Conservation (phyloP, 495 filamentous ascomycete species). For the Parathielavia appendiculata region DNA sequence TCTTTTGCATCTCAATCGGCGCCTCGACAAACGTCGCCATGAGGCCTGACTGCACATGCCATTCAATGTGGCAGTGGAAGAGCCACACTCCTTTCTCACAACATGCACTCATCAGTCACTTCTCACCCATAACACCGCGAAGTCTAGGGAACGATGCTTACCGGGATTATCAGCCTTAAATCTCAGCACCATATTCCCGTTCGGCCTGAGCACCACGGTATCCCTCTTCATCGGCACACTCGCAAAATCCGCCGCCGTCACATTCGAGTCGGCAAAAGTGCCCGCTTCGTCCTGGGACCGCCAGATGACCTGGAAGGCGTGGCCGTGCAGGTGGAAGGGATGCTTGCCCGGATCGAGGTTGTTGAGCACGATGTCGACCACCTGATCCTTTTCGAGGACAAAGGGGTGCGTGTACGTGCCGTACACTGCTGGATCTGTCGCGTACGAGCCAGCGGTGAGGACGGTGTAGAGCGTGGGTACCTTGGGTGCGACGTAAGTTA, state of each 20-base stretch:
- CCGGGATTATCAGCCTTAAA: conserved; percentile 66
- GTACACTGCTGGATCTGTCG: conserved; percentile 63
- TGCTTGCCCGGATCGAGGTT: conserved; percentile 69
- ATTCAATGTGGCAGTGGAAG: conserved; percentile 68
- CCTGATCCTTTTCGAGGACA: conserved; percentile 59
- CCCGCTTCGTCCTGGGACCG: conserved; percentile 43
- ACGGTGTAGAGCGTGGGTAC: conserved; percentile 78
- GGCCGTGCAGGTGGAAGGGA: conserved; percentile 87
- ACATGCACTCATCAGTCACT: no score
- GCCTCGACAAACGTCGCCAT: conserved; percentile 64
- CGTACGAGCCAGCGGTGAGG: conserved; percentile 56
- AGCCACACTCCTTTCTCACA: conserved; percentile 56
- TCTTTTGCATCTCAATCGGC: conserved; percentile 52
- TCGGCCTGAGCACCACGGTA: conserved; percentile 50
- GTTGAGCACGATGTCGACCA: conserved; percentile 77
- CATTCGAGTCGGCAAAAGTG: conserved; percentile 40
- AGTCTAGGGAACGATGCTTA: no score
- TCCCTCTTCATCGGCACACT: conserved; percentile 51
- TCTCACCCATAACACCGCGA: no score
- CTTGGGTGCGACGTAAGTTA: conserved; percentile 67
- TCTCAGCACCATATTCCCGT: conserved; percentile 58
- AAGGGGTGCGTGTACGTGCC: conserved; percentile 66
- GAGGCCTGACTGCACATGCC: conserved; percentile 64
- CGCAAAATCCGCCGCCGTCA: conserved; percentile 38
- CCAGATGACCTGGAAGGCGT: conserved; percentile 63